These are phyloP conservation scores for Venturia pyrina DNA, from an alignment of 2,329 filamentous ascomycete species.

Conservation along the genomic window DNA sequence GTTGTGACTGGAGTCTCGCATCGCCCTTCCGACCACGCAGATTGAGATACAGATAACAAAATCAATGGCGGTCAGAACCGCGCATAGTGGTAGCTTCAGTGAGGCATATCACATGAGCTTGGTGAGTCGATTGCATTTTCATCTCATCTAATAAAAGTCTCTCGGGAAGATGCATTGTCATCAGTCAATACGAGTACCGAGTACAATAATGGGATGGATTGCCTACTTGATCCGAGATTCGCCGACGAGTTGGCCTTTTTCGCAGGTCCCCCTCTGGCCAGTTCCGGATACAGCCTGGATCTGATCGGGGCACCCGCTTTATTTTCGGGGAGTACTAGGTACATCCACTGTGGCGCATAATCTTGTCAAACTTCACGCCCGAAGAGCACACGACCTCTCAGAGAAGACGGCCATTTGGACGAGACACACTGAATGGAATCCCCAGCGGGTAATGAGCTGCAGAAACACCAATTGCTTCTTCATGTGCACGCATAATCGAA, in stretches of 20 bases:
- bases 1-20: background rate
- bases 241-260: background rate
- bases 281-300: background rate
- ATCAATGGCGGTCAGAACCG: constrained; percentile 2
- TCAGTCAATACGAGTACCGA: background rate
- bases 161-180: background rate
- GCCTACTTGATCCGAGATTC: background rate
- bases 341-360: background rate
- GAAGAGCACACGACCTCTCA: background rate
- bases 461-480: background rate
- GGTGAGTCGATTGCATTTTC: background rate
- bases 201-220: background rate
- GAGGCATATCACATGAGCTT: background rate
- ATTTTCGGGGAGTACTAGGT: background rate
- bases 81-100: constrained; percentile 3
- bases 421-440: background rate
- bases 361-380: background rate
- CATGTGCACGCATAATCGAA: background rate
- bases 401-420: background rate
- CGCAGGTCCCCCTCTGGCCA: background rate
- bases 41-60: background rate
- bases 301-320: background rate
- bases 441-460: background rate
- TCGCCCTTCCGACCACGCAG: background rate
- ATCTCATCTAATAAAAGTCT: background rate